Base-by-base conservation (phyloP, 2,329 filamentous ascomycete genomes). In the Fusarium luffae region DNA sequence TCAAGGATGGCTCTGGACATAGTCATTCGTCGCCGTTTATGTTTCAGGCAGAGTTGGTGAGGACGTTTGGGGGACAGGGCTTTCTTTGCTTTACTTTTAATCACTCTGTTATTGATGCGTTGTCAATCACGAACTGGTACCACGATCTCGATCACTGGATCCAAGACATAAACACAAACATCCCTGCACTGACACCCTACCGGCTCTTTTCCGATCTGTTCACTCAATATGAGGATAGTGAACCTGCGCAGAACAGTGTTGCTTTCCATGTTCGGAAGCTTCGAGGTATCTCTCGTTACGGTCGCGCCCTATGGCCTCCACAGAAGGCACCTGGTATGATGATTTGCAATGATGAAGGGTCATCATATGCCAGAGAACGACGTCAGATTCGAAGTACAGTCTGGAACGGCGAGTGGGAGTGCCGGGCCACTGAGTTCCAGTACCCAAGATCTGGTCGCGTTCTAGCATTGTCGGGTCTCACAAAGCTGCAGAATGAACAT, bases 91-190 rank as follows among this genome's bases (percentile, higher is more conserved):
- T 79, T 46, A 78, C 74, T 0, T 79, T 78, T 51, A 81, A 76
- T 56, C 79, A 81, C 63, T 79, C 78, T 43, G 66, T 78, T 40
- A 73, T 79, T 27, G 79, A 81, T 61, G 79, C 77, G 16, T 44
- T 80, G 46, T 78, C 75, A 1, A 66, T 81, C 10, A 68, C 77
- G 14, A 70, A 77, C 6, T 79, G 75, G 73, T 74, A 79, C 34
- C 73, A 75, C 41, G 77, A 81, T 46, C 70, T 81, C 4, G 76
- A 79, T 54, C 73, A 68, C 6, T 71, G 77, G 34, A 74, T 81
- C 8, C 54, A 66, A 32, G 60, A 76, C 40, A 23, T 55, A 6
- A 56, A 71, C 7, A 27, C 61, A 2, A n/a, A 63, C 0, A 57
- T 74, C 4, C 71, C 76, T 3, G 48, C 57, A 7, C 50, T 74